Percentiles rank a stretch among this genome's conserved stretches.
phyloP scores from a whole-genome alignment of 2,329 filamentous ascomycete species.

The Stachybotrys chartarum region DNA sequence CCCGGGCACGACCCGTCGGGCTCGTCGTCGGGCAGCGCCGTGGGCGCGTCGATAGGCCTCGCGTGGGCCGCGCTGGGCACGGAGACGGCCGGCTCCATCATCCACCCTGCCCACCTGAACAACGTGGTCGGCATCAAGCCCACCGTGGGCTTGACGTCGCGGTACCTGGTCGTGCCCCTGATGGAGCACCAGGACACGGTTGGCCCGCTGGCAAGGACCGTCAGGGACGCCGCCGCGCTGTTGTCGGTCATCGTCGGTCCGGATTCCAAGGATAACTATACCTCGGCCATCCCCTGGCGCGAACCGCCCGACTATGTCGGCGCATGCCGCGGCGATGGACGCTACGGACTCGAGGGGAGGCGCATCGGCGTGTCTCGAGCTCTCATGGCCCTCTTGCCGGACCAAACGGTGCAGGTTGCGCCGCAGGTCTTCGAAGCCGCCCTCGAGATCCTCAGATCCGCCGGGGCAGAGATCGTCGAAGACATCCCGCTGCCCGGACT shows the following conservation, averaged over 20 bases:
- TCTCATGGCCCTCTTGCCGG: slow-evolving; percentile 26
- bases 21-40: slow-evolving; percentile 55
- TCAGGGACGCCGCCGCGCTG: slow-evolving; percentile 57
- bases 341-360: slow-evolving; percentile 40
- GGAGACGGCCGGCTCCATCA: slow-evolving; percentile 52
- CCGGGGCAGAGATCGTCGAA: slow-evolving; percentile 52
- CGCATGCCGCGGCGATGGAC: slow-evolving; percentile 35
- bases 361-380: slow-evolving; percentile 60
- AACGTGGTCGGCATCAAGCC: slow-evolving; percentile 64
- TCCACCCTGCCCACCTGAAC: slow-evolving; percentile 45
- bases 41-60: slow-evolving; percentile 44
- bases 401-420: neutral
- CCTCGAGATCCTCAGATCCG: slow-evolving; percentile 41
- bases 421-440: slow-evolving; percentile 44
- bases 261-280: slow-evolving; percentile 58
- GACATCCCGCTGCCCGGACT: slow-evolving; percentile 23
- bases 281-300: slow-evolving; percentile 44
- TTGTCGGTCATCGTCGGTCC: slow-evolving; percentile 57
- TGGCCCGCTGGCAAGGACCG: slow-evolving; percentile 56
- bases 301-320: slow-evolving; percentile 52
- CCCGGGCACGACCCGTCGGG: slow-evolving; percentile 54
- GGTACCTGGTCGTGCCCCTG: slow-evolving; percentile 59
- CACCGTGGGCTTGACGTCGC: slow-evolving; percentile 57
- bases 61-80: slow-evolving; percentile 53
- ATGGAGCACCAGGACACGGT: slow-evolving; percentile 58